Conservation (phyloP, 1,284 basidiomycete genomes). For the Rhodotorula sp. region DNA sequence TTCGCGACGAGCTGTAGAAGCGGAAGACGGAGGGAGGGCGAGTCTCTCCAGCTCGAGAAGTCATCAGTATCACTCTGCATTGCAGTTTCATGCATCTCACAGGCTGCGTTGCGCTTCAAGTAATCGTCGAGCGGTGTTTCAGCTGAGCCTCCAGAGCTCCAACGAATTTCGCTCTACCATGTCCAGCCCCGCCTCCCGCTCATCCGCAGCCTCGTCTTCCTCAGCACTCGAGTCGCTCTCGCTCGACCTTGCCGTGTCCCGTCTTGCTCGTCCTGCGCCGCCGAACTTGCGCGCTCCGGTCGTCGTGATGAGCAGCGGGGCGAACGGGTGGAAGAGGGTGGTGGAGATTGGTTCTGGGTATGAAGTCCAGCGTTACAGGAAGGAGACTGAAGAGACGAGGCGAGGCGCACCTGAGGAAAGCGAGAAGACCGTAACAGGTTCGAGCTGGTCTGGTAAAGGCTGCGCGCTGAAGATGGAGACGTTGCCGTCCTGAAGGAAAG, state of each 20-base stretch:
- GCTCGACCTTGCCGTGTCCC: background rate
- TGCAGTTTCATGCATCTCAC: background rate
- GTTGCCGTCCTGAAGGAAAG: slow-evolving; percentile 39
- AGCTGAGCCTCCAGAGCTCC: slow-evolving; percentile 4
- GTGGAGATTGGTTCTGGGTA: slow-evolving; percentile 7
- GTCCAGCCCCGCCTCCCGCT: too few species aligned
- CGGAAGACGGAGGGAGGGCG: background rate
- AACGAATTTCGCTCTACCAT: background rate
- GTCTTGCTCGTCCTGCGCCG: background rate
- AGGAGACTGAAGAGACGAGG: background rate
- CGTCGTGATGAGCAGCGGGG: slow-evolving; percentile 7
- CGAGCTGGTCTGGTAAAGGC: slow-evolving; percentile 8
- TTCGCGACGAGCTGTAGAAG: background rate
- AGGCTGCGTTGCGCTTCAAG: too few species aligned
- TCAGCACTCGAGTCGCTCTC: background rate
- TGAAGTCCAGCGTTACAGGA: fast-evolving
- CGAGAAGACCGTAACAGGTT: slow-evolving; percentile 4
- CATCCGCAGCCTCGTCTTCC: background rate
- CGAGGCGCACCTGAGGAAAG: background rate
- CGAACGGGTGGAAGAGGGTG: slow-evolving; percentile 15
- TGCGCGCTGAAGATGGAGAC: slow-evolving; percentile 39
- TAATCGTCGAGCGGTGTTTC: background rate
- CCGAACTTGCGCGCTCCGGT: slow-evolving; percentile 10
- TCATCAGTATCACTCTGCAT: background rate
- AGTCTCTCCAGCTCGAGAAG: background rate